Evolutionary conservation across 257 asterid species (phyloP), one percentile per base, ranked within the genome.

Genomic region (Coffea eugenioides): DNA sequence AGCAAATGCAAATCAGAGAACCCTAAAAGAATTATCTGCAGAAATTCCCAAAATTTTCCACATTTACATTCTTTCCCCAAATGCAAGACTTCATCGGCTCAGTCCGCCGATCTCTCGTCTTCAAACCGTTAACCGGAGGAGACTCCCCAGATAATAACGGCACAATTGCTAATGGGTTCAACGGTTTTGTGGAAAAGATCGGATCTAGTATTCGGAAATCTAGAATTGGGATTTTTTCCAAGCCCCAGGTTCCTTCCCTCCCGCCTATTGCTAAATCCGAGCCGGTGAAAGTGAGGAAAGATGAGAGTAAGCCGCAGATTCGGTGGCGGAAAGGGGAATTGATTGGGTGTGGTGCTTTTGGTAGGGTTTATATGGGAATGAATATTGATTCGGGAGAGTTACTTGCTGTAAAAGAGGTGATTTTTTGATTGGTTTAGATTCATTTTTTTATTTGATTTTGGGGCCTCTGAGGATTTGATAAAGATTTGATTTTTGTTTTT

Each of bases 281-380:
- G 74, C 8, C 71, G 13, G 82, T 36, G 84, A 83, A 85, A 73
- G 74, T 41, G 27, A 49, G 66, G 79, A 78, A 90, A 49, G 93
- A 90, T 80, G 92, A 87, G 56, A 77, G 74, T 21, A 84, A 85
- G 69, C 81, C 96, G 59, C 87, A 84, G 83, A 96, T 96, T 87
- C 92, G 97, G 84, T 96, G 98, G 99, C 84, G 98, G 88, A 94
- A 89, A 81, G 98, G 98, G 83, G 98, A 94, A 81, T 79, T 94
- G 86, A 95, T 95, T 77, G 99, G 99, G 0, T 90, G 97, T 71
- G 99, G 99, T 67, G 99, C 99, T 62, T 95, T 95, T 84, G 99
- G 99, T 65, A 91, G 98, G 89, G 99, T 95, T 62, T 90, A 92
- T 86, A 95, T 95, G 99, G 99, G 99, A 80, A 92, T 93, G 99